These are phyloP conservation scores for Ascochyta lentis DNA, from an alignment of 2,329 filamentous ascomycete species.

Conservation along the genomic window DNA sequence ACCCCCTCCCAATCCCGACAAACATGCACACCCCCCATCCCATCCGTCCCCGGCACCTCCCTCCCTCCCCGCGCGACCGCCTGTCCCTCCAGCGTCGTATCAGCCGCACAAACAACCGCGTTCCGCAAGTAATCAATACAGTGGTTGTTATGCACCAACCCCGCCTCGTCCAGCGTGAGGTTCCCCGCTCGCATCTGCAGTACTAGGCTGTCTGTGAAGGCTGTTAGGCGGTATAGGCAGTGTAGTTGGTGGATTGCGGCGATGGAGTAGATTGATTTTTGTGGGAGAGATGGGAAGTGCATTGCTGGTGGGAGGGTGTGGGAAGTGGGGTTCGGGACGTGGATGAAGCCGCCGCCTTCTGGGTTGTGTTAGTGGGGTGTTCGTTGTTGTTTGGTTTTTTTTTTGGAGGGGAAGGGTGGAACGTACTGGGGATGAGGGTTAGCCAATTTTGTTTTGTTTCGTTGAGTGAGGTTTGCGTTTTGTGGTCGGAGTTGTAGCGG, in stretches of 20 bases:
- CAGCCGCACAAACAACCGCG: slow-evolving; percentile 33
- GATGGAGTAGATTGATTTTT: slow-evolving; percentile 18
- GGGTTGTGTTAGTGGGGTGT: neutral
- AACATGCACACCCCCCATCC: slow-evolving; percentile 27
- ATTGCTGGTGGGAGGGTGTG: slow-evolving; percentile 24
- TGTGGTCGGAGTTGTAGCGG: slow-evolving; percentile 27
- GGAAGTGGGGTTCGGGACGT: slow-evolving; percentile 13
- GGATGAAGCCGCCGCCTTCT: slow-evolving; percentile 26
- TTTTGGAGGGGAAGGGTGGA: slow-evolving; percentile 14
- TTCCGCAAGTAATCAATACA: slow-evolving; percentile 39
- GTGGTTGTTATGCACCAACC: slow-evolving; percentile 36
- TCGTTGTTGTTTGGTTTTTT: slow-evolving; percentile 14
- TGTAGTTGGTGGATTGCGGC: slow-evolving; percentile 32
- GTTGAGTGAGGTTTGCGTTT: neutral
- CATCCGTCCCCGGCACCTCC: slow-evolving; percentile 23
- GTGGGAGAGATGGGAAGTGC: slow-evolving; percentile 17
- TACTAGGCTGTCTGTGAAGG: slow-evolving; percentile 22
- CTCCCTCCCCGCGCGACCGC: slow-evolving; percentile 5
- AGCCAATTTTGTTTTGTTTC: too few species aligned
- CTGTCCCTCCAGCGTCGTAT: slow-evolving; percentile 37
- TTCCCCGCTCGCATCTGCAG: slow-evolving; percentile 27
- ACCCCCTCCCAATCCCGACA: slow-evolving; percentile 30
- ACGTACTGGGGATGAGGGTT: too few species aligned
- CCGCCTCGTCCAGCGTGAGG: slow-evolving; percentile 21
- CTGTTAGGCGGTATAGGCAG: slow-evolving; percentile 25